Evolutionary conservation across 257 asterid genomes (phyloP), one percentile per base, ranked within the genome.

Genomic region (Mentha longifolia): DNA sequence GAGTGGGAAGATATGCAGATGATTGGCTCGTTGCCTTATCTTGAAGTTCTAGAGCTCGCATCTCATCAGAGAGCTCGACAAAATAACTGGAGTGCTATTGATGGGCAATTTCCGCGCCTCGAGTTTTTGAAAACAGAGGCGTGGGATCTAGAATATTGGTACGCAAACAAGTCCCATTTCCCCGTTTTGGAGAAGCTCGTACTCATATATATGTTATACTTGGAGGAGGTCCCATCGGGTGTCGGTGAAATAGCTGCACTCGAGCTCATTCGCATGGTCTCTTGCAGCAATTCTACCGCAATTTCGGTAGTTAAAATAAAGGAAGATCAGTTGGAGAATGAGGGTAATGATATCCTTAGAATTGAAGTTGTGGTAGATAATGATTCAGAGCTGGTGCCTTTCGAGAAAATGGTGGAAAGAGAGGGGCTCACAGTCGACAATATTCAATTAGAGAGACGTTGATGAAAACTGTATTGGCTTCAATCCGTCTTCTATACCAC

Each of bases 211-310:
- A 2, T 15, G 9, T 1, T 0, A 11, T 0, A n/a, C 5, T 59
- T 75, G 30, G 17, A 67, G 31, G 49, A 68, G 63, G 49, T 75
- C 52, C 74, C 74, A 11, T n/a, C 22, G 0, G 72, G 54, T 4
- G 17, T 76, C 20, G 80, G 76, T 17, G 80, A 70, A 0, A 70
- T 63, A 70, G 63, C 55, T 54, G 54, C 73, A 9, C 76, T 76
- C 8, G 14, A 33, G 43, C 10, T 14, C 2, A 69, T 76, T 54
- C 3, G 7, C 14, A 7, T 75, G 19, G 6, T 0, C 0, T 0
- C 7, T 4, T 30, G 42, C 7, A 12, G 17, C n/a, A 9, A 11
- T 7, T 5, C 17, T 5, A 16, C 61, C 0, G 17, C 61, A 6
- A 12, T 56, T 28, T 54, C 61, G 3, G 61, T 5, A 16, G 3